Percentiles rank a stretch among this genome's conserved stretches.
phyloP scores from a whole-genome alignment of 768 basidiomycete genomes.

The Neoboletus brunneissimus region DNA sequence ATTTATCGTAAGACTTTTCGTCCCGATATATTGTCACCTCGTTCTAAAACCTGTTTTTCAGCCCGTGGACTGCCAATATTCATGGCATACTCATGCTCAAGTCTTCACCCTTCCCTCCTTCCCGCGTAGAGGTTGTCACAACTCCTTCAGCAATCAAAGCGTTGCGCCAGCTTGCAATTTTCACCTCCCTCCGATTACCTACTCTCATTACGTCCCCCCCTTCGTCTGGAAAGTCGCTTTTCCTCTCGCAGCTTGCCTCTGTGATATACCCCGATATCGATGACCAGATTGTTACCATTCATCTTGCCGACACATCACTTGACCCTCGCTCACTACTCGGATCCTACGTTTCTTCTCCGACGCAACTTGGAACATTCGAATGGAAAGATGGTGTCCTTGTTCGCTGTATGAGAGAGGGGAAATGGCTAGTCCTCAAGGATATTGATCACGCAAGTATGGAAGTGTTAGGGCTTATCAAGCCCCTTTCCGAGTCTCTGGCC shows the following conservation, averaged over 20 bases:
- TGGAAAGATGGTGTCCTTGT: slow-evolving; percentile 96
- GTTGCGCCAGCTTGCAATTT: slow-evolving; percentile 60
- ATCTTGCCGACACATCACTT: slow-evolving; percentile 92
- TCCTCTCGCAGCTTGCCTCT: slow-evolving; percentile 73
- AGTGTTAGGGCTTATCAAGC: slow-evolving; percentile 82
- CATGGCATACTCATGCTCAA: slow-evolving; percentile 68
- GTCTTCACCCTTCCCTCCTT: slow-evolving; percentile 28
- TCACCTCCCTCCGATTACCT: slow-evolving; percentile 68
- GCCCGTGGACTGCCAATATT: slow-evolving; percentile 57
- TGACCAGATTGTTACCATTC: slow-evolving; percentile 79
- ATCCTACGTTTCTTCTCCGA: slow-evolving; percentile 86
- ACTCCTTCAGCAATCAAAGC: slow-evolving; percentile 61
- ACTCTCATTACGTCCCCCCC: slow-evolving; percentile 81
- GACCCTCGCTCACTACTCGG: slow-evolving; percentile 93
- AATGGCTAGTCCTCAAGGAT: slow-evolving; percentile 92
- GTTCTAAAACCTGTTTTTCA: slow-evolving; percentile 29
- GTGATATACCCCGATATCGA: slow-evolving; percentile 54
- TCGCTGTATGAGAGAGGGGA: slow-evolving; percentile 83
- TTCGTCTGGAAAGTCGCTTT: slow-evolving; percentile 83
- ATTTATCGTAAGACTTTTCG: slow-evolving; percentile 51
- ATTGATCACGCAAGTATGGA: slow-evolving; percentile 89
- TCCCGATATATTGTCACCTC: neutral
- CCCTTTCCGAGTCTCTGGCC: slow-evolving; percentile 72
- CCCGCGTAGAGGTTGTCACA: slow-evolving; percentile 47
- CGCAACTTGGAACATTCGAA: slow-evolving; percentile 83